Evolutionary conservation across 1,284 basidiomycete genomes (phyloP), one percentile per base, ranked within the genome.

Genomic region (Wolfiporia cocos): DNA sequence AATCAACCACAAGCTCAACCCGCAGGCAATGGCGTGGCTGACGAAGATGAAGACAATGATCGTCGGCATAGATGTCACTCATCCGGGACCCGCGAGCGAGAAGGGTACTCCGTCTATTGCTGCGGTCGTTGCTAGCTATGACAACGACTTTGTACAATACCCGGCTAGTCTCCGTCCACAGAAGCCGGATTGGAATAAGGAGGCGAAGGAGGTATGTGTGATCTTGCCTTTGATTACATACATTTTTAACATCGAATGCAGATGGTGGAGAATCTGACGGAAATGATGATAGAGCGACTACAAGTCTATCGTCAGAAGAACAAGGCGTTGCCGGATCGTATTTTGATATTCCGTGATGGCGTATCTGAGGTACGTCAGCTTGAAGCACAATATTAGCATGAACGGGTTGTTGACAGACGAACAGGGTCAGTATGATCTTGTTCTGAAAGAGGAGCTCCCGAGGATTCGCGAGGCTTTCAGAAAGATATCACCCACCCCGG

Each of bases 31-130:
- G 71, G 49, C 48, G 19, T 88, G 86, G 86, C 59, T 88, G 31
- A 75, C 58, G 2, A 73, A 73, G 56, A 68, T 72, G 53, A 71
- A 71, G 45, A 87, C 86, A 14, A 90, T 91, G 79, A 63, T 90
- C 56, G 78, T 91, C 9, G 88, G 87, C 0, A 81, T 84, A 32
- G 84, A 90, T 52, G 86, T 91, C 2, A 86, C 83, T 1, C 86
- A 90, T 57, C 79, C 83, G 2, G 69, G 78, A 0, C 73, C 71
- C 0, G 67, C 62, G 6, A 78, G 77, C 57, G 57, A 61, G 38
- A 66, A 66, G 10, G 84, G 81, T 11, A 76, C 80, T 1, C 87
- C 87, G 0, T 88, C 85, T 0, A 79, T 90, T 28, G 82, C 81
- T 2, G 86, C 83, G 0, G 80, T 90, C 4, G 86, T 89, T 1